Evolutionary conservation across 768 basidiomycete species (phyloP).

Genomic region (Mycena indigotica): DNA sequence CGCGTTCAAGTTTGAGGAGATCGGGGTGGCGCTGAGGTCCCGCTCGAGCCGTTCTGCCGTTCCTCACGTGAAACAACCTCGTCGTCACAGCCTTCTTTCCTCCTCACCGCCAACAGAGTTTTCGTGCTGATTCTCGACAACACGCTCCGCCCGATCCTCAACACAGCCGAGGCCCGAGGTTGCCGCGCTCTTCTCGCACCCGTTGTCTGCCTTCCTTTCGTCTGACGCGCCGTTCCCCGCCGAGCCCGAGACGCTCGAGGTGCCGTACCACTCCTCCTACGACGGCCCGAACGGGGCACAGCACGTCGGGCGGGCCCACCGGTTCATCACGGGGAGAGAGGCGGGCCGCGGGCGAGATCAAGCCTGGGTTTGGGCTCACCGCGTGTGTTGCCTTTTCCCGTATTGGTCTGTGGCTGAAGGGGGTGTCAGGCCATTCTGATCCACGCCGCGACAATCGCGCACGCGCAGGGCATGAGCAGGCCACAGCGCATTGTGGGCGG

Average conservation of each 20-base stretch:
- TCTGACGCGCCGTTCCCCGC: slow-evolving; percentile 58
- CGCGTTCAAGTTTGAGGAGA: slow-evolving; percentile 77
- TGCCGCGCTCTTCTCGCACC: slow-evolving; percentile 81
- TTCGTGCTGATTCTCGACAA: slow-evolving; percentile 82
- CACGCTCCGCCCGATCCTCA: slow-evolving; percentile 74
- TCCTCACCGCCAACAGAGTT: slow-evolving; percentile 45
- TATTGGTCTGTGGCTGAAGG: not conserved
- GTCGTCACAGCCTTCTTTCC: slow-evolving; percentile 67
- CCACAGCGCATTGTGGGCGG: slow-evolving; percentile 48
- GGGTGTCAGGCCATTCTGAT: slow-evolving; percentile 41
- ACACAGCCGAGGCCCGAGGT: slow-evolving; percentile 82
- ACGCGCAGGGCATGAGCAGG: slow-evolving; percentile 38
- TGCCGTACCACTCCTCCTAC: slow-evolving; percentile 66
- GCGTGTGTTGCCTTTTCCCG: slow-evolving; percentile 62
- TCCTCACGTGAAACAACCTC: slow-evolving; percentile 67
- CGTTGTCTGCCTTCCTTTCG: slow-evolving; percentile 71
- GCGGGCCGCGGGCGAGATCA: slow-evolving; percentile 79
- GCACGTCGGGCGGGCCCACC: slow-evolving; percentile 61
- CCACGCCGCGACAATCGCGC: slow-evolving; percentile 46
- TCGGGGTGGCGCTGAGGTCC: slow-evolving; percentile 64
- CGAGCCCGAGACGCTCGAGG: slow-evolving; percentile 55
- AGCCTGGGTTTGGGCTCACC: slow-evolving; percentile 87
- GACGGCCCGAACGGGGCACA: slow-evolving; percentile 39
- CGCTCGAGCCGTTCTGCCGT: slow-evolving; percentile 78
- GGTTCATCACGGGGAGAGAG: slow-evolving; percentile 88